Conservation (phyloP, 2,329 filamentous ascomycete species). For the Colletotrichum sp. region DNA sequence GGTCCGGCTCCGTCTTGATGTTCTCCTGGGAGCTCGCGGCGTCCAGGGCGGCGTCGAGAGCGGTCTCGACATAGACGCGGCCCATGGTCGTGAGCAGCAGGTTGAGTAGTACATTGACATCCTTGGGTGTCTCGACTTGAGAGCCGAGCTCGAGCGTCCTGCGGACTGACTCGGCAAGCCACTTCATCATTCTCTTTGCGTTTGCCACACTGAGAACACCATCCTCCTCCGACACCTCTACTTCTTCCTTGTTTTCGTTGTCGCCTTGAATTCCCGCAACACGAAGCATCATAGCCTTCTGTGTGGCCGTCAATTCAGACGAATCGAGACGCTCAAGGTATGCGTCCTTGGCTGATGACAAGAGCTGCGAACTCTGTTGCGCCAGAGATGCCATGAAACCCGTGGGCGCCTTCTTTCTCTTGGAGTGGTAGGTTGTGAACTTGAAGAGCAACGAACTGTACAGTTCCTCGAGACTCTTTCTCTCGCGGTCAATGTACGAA, state of each 20-base stretch:
- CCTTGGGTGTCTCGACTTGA: conserved; percentile 88
- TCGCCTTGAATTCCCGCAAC: conserved; percentile 85
- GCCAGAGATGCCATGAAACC: conserved; percentile 93
- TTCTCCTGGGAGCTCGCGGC: conserved; percentile 78
- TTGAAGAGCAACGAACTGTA: conserved; percentile 95
- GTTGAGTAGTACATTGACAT: conserved; percentile 84
- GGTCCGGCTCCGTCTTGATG: conserved; percentile 83
- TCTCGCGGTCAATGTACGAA: conserved; percentile 74
- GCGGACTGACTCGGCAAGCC: conserved; percentile 94
- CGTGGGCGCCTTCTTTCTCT: conserved; percentile 85
- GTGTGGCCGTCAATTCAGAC: conserved; percentile 84
- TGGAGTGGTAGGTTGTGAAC: conserved; percentile 92
- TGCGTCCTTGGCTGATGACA: conserved; percentile 86
- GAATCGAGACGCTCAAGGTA: conserved; percentile 90
- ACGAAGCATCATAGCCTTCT: conserved; percentile 88
- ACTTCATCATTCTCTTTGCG: conserved; percentile 97
- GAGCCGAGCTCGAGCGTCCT: conserved; percentile 90
- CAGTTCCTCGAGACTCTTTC: conserved; percentile 75
- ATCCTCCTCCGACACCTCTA: conserved; percentile 90
- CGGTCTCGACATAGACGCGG: conserved; percentile 76
- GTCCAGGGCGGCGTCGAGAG: conserved; percentile 74
- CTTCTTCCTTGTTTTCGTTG: conserved; percentile 79
- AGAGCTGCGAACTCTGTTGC: conserved; percentile 86
- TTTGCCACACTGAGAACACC: conserved; percentile 82
- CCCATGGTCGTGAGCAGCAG: conserved; percentile 88